Evolutionary conservation across 1,284 basidiomycete genomes (phyloP).

Genomic region (Melampsora americana): DNA sequence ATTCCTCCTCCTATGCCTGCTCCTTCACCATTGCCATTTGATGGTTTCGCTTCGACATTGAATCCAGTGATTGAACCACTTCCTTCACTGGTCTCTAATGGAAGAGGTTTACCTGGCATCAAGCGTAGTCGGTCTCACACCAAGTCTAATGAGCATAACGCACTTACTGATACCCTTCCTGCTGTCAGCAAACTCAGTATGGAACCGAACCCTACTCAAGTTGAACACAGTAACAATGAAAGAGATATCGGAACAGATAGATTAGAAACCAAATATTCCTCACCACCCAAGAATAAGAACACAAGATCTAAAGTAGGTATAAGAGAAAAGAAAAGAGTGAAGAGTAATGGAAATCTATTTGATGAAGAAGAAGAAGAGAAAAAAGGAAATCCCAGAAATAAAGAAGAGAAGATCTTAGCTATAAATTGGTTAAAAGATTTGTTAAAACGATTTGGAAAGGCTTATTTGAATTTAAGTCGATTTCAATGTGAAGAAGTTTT

Average conservation of each 20-base stretch:
- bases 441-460: constrained; percentile 73
- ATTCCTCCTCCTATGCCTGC: constrained; percentile 20
- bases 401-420: constrained; percentile 63
- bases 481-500: constrained; percentile 74
- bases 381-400: neutral
- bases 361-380: neutral
- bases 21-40: constrained; percentile 32
- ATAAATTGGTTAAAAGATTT: constrained; percentile 78
- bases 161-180: neutral
- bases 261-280: neutral
- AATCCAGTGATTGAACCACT: constrained; percentile 1
- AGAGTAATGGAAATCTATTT: constrained; percentile 32
- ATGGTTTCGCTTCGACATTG: neutral
- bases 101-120: constrained; percentile 10
- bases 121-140: constrained; percentile 38
- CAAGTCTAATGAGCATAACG: constrained; percentile 25
- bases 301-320: constrained; percentile 5
- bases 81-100: neutral
- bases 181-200: neutral
- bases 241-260: neutral
- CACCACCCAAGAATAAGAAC: neutral
- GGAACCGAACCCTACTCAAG: constrained; percentile 1
- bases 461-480: constrained; percentile 67
- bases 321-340: constrained; percentile 31
- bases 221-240: neutral